Percentiles rank a stretch among this genome's conserved stretches.
Conservation (phyloP, 139 green algal genomes). For the Edaphochlamys debaryana region DNA sequence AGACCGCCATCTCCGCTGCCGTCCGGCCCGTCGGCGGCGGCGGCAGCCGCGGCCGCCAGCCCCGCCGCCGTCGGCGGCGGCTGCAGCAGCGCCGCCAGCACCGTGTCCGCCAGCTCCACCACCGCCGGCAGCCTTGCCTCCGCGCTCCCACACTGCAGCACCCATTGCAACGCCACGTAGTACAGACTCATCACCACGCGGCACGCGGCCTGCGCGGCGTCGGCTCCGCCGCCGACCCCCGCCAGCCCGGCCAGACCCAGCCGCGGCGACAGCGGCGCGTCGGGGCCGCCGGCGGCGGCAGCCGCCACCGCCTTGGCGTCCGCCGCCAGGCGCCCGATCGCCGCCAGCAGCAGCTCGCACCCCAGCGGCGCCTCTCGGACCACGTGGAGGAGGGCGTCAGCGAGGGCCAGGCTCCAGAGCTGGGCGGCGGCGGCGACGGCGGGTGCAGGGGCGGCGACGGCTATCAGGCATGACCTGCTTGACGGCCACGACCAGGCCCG, state of each 20-base stretch:
- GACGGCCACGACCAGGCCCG: conserved; percentile 86
- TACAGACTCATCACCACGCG: conserved; percentile 35
- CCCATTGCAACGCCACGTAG: conserved; percentile 44
- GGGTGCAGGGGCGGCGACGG: neutral
- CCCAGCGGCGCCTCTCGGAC: conserved; percentile 27
- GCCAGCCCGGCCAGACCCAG: no score
- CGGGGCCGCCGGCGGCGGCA: neutral
- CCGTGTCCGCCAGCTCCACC: conserved; percentile 34
- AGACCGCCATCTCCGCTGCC: neutral
- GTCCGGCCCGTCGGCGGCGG: neutral
- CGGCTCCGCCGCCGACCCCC: neutral
- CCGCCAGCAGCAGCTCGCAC: conserved; percentile 34
- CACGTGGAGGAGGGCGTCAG: conserved; percentile 31
- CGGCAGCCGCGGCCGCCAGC: neutral
- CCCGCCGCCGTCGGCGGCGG: neutral
- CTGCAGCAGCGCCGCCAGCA: conserved; percentile 30
- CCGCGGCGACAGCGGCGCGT: no score
- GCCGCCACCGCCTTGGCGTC: conserved; percentile 23
- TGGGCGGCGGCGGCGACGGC: neutral
- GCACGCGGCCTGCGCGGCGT: conserved; percentile 6
- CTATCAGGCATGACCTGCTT: conserved; percentile 94
- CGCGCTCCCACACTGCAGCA: conserved; percentile 33
- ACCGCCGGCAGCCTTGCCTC: conserved; percentile 18
- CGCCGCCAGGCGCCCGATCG: conserved; percentile 19
- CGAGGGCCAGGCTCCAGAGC: conserved; percentile 24